These are phyloP conservation scores for Aspergillus campestris DNA, from an alignment of 495 filamentous ascomycete genomes.

Conservation along the genomic window DNA sequence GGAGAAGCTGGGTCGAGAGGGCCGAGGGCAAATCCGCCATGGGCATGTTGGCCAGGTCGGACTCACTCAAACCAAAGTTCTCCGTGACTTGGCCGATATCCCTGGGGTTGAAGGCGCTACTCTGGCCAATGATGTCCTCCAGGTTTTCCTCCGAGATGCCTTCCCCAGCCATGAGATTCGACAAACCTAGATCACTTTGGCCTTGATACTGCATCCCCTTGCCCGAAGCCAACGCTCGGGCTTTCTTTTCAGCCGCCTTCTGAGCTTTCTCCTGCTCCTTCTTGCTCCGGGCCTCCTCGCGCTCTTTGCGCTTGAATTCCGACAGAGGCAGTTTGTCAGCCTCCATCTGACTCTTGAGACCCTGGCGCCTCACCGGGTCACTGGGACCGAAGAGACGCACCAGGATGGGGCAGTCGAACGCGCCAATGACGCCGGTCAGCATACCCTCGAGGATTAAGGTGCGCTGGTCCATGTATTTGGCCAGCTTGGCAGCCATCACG, in stretches of 20 bases:
- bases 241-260: slow-evolving; percentile 42
- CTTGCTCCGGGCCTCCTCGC: slow-evolving; percentile 19
- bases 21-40: slow-evolving; percentile 56
- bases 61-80: slow-evolving; percentile 59
- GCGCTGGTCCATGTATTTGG: slow-evolving; percentile 51
- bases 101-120: slow-evolving; percentile 61
- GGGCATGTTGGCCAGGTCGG: slow-evolving; percentile 63
- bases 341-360: slow-evolving; percentile 54
- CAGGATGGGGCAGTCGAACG: slow-evolving; percentile 62
- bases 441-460: slow-evolving; percentile 54
- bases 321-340: slow-evolving; percentile 48
- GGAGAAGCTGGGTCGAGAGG: slow-evolving; percentile 59
- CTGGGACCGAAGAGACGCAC: slow-evolving; percentile 60
- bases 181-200: slow-evolving; percentile 18
- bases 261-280: slow-evolving; percentile 35
- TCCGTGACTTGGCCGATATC: slow-evolving; percentile 61
- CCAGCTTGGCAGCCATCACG: slow-evolving; percentile 56
- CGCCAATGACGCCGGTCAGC: slow-evolving; percentile 51
- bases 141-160: slow-evolving; percentile 27
- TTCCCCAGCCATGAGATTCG: slow-evolving; percentile 24
- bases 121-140: slow-evolving; percentile 57
- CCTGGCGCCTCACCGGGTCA: slow-evolving; percentile 38
- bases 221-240: slow-evolving; percentile 33
- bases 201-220: slow-evolving; percentile 26
- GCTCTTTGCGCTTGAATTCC: slow-evolving; percentile 28